phyloP scores from a whole-genome alignment of 495 filamentous ascomycete genomes.

The Aspergillus heteromorphus region DNA sequence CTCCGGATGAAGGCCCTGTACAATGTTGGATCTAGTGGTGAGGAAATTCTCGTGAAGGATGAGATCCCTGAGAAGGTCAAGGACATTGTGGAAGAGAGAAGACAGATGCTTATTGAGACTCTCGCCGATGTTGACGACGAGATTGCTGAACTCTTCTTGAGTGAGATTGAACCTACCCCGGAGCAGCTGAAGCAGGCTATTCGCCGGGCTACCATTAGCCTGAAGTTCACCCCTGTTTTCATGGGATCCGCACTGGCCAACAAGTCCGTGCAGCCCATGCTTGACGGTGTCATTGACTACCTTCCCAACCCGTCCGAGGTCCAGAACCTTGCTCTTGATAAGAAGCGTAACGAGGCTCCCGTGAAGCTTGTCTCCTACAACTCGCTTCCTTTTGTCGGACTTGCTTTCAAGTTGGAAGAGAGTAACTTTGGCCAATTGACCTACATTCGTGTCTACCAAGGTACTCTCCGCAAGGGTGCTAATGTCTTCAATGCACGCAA shows the following conservation, averaged over 20 bases:
- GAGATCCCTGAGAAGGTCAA: conserved; percentile 75
- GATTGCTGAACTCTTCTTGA: conserved; percentile 93
- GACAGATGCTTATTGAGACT: conserved; percentile 83
- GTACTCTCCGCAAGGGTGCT: conserved; percentile 77
- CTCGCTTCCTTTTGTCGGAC: conserved; percentile 85
- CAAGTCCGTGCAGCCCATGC: conserved; percentile 93
- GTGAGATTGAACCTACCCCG: conserved; percentile 69
- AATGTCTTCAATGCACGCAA: conserved; percentile 91
- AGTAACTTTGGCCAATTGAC: conserved; percentile 98
- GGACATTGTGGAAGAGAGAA: conserved; percentile 69
- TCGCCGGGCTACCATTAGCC: conserved; percentile 74
- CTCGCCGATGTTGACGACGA: conserved; percentile 97
- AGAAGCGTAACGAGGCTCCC: conserved; percentile 65
- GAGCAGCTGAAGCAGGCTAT: conserved; percentile 87
- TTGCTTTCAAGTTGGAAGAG: conserved; percentile 99
- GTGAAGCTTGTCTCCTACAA: conserved; percentile 90
- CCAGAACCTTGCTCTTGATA: conserved; percentile 83
- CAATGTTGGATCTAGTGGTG: conserved; percentile 78
- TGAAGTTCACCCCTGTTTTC: conserved; percentile 93
- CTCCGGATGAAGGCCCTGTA: conserved; percentile 90
- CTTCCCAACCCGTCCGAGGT: conserved; percentile 92
- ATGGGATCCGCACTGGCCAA: conserved; percentile 96
- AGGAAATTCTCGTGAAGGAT: conserved; percentile 63
- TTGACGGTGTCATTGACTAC: conserved; percentile 94
- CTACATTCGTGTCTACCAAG: conserved; percentile 98